These are phyloP conservation scores for Capsicum pubescens DNA, from an alignment of 257 asterid genomes.

Conservation along the genomic window DNA sequence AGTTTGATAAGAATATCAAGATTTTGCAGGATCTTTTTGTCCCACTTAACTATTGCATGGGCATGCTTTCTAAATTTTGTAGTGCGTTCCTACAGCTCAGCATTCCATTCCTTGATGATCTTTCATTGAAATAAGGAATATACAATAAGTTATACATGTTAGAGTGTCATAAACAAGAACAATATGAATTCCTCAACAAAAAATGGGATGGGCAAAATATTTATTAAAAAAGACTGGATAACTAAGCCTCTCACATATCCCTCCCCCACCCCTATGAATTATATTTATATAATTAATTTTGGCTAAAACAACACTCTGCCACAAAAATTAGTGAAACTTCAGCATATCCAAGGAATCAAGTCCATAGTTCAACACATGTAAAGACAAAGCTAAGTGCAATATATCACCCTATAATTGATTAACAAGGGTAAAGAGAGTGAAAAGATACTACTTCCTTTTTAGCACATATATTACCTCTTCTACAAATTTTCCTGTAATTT, in stretches of 20 bases:
- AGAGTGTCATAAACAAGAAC: not conserved
- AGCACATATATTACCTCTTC: constrained; percentile 74
- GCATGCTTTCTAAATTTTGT: constrained; percentile 90
- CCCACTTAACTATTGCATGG: constrained; percentile 97
- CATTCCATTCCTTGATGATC: constrained; percentile 97
- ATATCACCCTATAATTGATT: constrained; percentile 16
- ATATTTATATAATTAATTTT: constrained; percentile 5
- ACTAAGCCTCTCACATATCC: not conserved
- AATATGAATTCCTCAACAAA: not conserved
- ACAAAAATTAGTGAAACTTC: not conserved
- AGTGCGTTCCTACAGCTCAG: constrained; percentile 92
- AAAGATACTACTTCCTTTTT: not conserved
- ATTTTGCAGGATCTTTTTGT: constrained; percentile 84
- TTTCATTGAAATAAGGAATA: constrained; percentile 38
- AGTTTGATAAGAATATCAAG: constrained; percentile 90
- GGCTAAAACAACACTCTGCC: not conserved
- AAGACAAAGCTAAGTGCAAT: not conserved
- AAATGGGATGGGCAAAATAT: not conserved
- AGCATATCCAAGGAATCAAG: not conserved
- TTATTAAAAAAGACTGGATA: not conserved
- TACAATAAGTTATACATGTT: not conserved
- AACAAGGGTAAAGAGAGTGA: not conserved
- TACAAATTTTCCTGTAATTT: constrained; percentile 90
- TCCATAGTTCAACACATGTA: not conserved
- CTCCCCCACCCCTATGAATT: not conserved